Evolutionary conservation across 176 grass and related monocot species (phyloP), one percentile per base, ranked within the genome.

Genomic region (Musa troglodytarum): DNA sequence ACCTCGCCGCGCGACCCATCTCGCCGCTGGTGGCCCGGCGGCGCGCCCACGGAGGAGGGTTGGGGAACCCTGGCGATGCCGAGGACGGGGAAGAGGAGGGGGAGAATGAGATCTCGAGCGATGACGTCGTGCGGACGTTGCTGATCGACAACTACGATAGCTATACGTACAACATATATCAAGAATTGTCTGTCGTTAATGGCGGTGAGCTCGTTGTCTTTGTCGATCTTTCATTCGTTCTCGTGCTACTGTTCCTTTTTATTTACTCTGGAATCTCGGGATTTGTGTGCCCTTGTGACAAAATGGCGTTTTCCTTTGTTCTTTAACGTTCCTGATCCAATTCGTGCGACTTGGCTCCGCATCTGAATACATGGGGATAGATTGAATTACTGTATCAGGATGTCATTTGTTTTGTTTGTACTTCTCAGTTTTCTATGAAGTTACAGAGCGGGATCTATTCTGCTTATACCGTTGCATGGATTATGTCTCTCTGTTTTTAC

Each of bases 161-260:
- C 81, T 93, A 98, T 76, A 93, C 94, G 65, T 98, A 98, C 74
- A 98, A 98, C 82, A 87, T 98, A 78, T 93, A 89, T 79, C 94
- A 93, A 74, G 94, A 98, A 78, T 84, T 98, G 28, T 91, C 85
- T 3, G 82, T 98, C 29, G 86, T 98, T 82, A 98, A 98, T 85
- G 84, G 90, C 74, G 86, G 94, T 97, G 83, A 80, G 84, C 78
- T 53, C 9, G 51, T 63, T 59, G 24, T 81, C 9, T 19, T 53
- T 74, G 6, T 55, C 9, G 54, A 11, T 7, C 13, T 53, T 10
- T 50, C 9, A 1, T 13, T 52, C 58, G 2, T 57, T 19, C 8
- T 51, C 34, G 34, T 43, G 4, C 34, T 43, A 43, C 34, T 43
- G 34, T 43, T 43, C 34, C 34, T 43, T 43, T 43, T 6, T 43